Base-by-base conservation (phyloP, 2,329 filamentous ascomycete species). In the Pseudogymnoascus sp. region DNA sequence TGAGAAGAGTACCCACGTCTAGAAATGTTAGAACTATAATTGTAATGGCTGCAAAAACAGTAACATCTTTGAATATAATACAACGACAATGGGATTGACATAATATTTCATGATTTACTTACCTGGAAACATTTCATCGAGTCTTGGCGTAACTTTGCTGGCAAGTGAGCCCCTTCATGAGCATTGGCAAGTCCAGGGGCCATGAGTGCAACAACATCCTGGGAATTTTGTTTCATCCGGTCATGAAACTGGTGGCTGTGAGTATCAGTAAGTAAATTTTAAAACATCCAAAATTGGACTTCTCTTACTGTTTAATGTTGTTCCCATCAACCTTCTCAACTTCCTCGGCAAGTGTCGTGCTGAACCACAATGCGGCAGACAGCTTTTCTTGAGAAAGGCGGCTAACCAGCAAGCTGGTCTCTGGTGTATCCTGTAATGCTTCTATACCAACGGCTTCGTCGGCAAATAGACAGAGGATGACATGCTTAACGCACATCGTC, bases 1-100 rank as follows among this genome's bases (percentile, higher is more conserved):
- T 4, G 85, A 86, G 69, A 91, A 92, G 67, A 84, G 80, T 33
- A 91, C 81, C 89, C 89, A 93, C 4, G 87, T 82, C 86, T 89
- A 62, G 11, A 36, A 63, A 38, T 39, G 35, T 64, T 55, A 63
- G 63, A 36, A 60, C 60, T 55, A 61, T 58, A 25, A 61, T 61
- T n/a, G 23, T 8, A 49, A 36, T 19, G n/a, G 11, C 66, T 62
- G 62, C 28, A 62, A 33, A 6, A 28, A 36, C 49, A 55, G n/a
- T 39, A n/a, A 58, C 3, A 58, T 25, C 42, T 62, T 45, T 55
- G 19, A 8, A n/a, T 64, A 36, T 55, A 30, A 55, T 19, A 5
- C n/a, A 35, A 35, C 19, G 7, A 12, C 4, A 16, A 16, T 30
- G 65, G 62, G 42, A 66, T 64, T 33, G 68, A 25, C 22, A 62